Evolutionary conservation across 441 rosid genomes (phyloP).

Genomic region (Kokia cookei): DNA sequence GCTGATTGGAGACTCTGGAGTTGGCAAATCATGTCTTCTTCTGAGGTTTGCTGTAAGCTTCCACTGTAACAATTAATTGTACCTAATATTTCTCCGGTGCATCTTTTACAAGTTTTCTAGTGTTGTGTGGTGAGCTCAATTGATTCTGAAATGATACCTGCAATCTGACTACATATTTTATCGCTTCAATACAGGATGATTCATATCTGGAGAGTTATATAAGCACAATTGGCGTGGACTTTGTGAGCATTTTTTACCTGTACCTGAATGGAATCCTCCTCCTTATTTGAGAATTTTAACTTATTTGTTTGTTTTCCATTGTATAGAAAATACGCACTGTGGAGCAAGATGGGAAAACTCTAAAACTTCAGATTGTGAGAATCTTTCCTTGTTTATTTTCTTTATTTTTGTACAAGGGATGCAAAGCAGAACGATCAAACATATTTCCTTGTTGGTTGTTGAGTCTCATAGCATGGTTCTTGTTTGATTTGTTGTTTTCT

Average conservation of each 20-base stretch:
- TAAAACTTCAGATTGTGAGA: constrained; percentile 70
- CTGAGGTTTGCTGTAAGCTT: constrained; percentile 34
- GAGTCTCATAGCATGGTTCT: background rate
- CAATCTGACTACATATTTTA: constrained; percentile 7
- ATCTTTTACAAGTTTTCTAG: background rate
- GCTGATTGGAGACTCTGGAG: constrained; percentile 40
- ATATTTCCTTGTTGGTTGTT: background rate
- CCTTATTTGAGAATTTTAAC: background rate
- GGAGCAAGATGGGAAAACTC: constrained; percentile 68
- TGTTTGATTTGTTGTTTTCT: background rate
- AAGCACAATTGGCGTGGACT: constrained; percentile 67
- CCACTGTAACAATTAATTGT: background rate
- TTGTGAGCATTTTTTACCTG: constrained; percentile 30
- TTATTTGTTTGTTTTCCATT: background rate
- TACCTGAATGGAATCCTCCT: background rate
- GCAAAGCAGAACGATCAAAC: background rate
- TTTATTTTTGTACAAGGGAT: background rate
- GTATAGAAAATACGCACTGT: constrained; percentile 71
- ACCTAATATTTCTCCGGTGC: background rate
- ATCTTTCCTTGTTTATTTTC: background rate
- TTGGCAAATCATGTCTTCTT: constrained; percentile 41
- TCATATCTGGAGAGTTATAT: constrained; percentile 62
- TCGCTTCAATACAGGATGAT: constrained; percentile 35
- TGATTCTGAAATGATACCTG: background rate
- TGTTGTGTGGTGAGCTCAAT: background rate